Evolutionary conservation across 2,329 filamentous ascomycete genomes (phyloP), one percentile per base, ranked within the genome.

Genomic region (Paramyrothecium roridum): DNA sequence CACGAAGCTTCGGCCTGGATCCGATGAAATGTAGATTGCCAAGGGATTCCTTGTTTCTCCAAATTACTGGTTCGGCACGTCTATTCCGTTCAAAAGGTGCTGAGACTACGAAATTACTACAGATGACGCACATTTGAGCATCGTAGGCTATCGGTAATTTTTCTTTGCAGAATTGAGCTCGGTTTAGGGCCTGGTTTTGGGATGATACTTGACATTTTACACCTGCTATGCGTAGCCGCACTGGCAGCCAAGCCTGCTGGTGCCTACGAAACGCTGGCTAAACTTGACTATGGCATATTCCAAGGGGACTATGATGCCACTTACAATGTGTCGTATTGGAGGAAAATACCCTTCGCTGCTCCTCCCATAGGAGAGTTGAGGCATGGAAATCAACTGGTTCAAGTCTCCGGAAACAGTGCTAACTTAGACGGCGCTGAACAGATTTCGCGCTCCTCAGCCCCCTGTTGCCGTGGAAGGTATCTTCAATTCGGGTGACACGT

Each of bases 321-420:
- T n/a, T 51, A 37, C 30, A 51, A 51, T 19, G 20, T 51, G 11
- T 37, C 49, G 13, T 51, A 51, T 30, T 51, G 49, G 49, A 26
- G 20, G 20, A 51, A 51, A 30, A 51, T 51, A 30, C 49, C 49
- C 8, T 51, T n/a, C n/a, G 49, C 49, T n/a, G 49, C 49, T 16
- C 49, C 49, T 10, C 49, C 49, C 10, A n/a, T 40, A 10, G 49
- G 49, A 8, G 17, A 51, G 30, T 43, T 43, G 13, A 43, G 37
- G 37, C 16, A 7, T 17, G 37, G 4, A 43, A n/a, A n/a, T n/a
- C n/a, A n/a, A n/a, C n/a, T n/a, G n/a, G n/a, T n/a, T 43, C 12
- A 7, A 17, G 37, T 43, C 37, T 43, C 13, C 37, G n/a, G 6
- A 13, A 19, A 43, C 16, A 7, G 37, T n/a, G n/a, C 37, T 13